Base-by-base conservation (phyloP, 2,329 filamentous ascomycete species). In the Fusarium pseudocircinatum region DNA sequence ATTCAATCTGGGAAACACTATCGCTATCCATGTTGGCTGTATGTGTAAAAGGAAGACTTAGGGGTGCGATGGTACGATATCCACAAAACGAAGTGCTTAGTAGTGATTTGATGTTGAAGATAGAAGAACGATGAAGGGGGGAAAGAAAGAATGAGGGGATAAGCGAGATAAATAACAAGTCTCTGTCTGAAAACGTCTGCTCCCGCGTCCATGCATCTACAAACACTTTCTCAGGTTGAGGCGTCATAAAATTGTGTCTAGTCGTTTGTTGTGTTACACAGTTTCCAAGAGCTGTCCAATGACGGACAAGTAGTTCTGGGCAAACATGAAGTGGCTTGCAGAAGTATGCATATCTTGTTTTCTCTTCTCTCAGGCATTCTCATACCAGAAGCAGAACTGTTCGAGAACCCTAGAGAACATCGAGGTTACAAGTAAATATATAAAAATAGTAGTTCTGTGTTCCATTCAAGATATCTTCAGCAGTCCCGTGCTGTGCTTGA, bases 271-370 rank as follows among this genome's bases (percentile, higher is more conserved):
- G n/a, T n/a, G 28, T 60, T 22, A 40, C 52, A 59, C 52, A 28
- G 40, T 16, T 22, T 34, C 16, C 26, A 39, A 18, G n/a, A 7
- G 10, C 20, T 20, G 15, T 11, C 52, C 53, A 47, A 24, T 40
- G 13, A 22, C 2, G 7, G 4, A 3, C 9, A 28, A 34, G 4
- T 2, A 34, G 20, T 56, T 28, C 30, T 36, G 18, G 44, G 60
- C 34, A 63, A 60, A 47, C 28, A 60, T 59, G 20, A 13, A 24
- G 52, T 59, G 34, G 52, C 42, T 47, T 47, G 53, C 28, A 18
- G 40, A 34, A 39, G 28, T n/a, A 34, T 32, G 39, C 13, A 22
- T 10, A 10, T n/a, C 20, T 24, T 57, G 26, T 62, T 39, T 7
- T 60, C 42, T 28, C 42, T 44, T 63, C 0, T 47, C 32, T 7